Conservation (phyloP, 176 grass and related monocot genomes). For the Metroxylon sagu region DNA sequence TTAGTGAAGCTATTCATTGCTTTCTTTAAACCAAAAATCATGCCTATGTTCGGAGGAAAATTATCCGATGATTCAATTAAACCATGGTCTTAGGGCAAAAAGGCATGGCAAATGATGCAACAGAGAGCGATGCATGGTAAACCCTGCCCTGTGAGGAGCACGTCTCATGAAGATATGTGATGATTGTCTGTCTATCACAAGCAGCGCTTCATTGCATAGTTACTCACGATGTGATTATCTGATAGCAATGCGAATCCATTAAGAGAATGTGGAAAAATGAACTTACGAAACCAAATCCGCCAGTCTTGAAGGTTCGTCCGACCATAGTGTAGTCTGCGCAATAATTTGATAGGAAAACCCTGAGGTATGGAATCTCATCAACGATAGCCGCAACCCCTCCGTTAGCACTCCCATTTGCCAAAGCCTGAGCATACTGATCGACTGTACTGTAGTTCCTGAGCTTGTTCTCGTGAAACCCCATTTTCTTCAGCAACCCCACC, state of each 20-base stretch:
- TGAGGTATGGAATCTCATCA: constrained; percentile 45
- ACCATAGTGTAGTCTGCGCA: constrained; percentile 42
- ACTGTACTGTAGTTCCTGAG: constrained; percentile 13
- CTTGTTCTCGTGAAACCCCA: constrained; percentile 28
- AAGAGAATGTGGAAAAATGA: background rate
- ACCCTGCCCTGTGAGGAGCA: too few species aligned
- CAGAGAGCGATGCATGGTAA: too few species aligned
- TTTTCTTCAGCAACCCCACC: constrained; percentile 24
- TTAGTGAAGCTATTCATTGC: too few species aligned
- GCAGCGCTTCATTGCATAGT: too few species aligned
- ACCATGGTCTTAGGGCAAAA: background rate
- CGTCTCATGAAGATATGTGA: too few species aligned
- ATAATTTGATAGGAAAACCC: constrained; percentile 34
- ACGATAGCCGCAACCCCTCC: constrained; percentile 43
- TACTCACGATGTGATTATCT: too few species aligned
- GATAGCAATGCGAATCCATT: background rate
- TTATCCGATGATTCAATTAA: too few species aligned
- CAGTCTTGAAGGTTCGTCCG: constrained; percentile 41
- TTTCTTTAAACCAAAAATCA: too few species aligned
- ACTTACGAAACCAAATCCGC: constrained; percentile 62
- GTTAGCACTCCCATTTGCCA: constrained; percentile 34
- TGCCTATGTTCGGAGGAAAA: too few species aligned
- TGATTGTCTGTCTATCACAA: too few species aligned
- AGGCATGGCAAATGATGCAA: too few species aligned
- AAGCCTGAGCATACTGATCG: constrained; percentile 22